These are phyloP conservation scores for Cryptosporidium felis DNA, from an alignment of 169 alveolate genomes.

Conservation along the genomic window DNA sequence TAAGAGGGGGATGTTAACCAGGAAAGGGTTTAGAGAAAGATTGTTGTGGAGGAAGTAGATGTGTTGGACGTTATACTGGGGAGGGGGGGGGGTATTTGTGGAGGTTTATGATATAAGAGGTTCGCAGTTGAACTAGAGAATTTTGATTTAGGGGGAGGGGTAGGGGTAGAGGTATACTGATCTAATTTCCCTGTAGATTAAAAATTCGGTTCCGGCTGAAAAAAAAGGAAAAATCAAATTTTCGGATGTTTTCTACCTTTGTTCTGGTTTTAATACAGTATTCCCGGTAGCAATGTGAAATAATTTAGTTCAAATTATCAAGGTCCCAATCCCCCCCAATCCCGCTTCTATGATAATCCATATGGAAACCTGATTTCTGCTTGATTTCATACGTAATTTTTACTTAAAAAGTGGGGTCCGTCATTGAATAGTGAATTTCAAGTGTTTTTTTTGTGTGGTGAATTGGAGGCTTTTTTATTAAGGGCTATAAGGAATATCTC, in stretches of 20 bases:
- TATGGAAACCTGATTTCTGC: conserved; percentile 67
- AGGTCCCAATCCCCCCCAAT: conserved; percentile 50
- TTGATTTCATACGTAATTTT: conserved; percentile 71
- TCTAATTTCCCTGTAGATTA: no score
- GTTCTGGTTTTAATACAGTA: no score
- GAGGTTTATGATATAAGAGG: no score
- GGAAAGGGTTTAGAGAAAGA: no score
- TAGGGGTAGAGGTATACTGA: not conserved
- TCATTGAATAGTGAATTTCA: conserved; percentile 56
- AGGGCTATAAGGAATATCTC: conserved; percentile 53
- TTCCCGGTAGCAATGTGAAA: no score
- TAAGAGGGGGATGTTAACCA: no score
- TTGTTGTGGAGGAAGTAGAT: no score
- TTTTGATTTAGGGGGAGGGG: not conserved
- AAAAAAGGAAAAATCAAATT: not conserved
- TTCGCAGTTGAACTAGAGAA: no score
- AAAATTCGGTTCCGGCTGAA: not conserved
- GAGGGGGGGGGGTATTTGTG: no score
- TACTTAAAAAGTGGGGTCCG: conserved; percentile 72
- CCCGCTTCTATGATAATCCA: conserved; percentile 70
- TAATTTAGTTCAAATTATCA: not conserved
- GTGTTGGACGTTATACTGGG: no score
- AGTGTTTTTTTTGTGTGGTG: conserved; percentile 68
- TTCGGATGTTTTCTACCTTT: no score
- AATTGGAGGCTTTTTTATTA: conserved; percentile 41